Evolutionary conservation across 306 rosid genomes (phyloP), one percentile per base, ranked within the genome.

Genomic region (Malus sieversii): DNA sequence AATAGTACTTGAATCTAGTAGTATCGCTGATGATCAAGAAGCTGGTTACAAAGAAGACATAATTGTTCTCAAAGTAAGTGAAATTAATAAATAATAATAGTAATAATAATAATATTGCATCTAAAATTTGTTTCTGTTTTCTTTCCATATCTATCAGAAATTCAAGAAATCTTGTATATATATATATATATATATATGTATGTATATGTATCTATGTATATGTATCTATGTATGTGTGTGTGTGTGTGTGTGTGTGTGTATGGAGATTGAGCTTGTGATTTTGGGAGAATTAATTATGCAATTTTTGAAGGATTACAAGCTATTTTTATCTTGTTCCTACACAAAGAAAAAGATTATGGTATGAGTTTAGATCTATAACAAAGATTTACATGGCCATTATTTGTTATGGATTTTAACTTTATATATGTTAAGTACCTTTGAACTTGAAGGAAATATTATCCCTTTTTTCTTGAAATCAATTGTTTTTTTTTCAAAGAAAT

Each of bases 51-150:
- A 68, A 48, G 74, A 70, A 45, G 64, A 55, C 18, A 58, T 48
- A 74, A 27, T 30, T 3, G 18, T 15, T 74, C 25, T 70, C n/a
- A 57, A 76, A 68, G 80, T 83, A 71, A 18, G 70, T 75, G 10
- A 32, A n/a, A 57, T n/a, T 57, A 57, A 8, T 55, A 27, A 14
- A 46, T 48, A 48, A 14, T 48, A 48, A 14, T 35, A 35, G 1
- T 35, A 35, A 1, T 57, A 57, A 8, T 57, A 51, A 16, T 51
- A 51, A 14, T 48, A 48, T 51, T 51, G 55, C 20, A 16, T 51
- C 55, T 16, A 16, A 48, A 51, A 16, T 51, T 48, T 48, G 53
- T 48, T 51, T 18, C 55, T 51, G 5, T 51, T 51, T 51, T 51
- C 55, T 51, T 51, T 51, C 55, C 55, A 16, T 5, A 51, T 51